Evolutionary conservation across 768 basidiomycete species (phyloP).

Genomic region (Tulasnella sp.): DNA sequence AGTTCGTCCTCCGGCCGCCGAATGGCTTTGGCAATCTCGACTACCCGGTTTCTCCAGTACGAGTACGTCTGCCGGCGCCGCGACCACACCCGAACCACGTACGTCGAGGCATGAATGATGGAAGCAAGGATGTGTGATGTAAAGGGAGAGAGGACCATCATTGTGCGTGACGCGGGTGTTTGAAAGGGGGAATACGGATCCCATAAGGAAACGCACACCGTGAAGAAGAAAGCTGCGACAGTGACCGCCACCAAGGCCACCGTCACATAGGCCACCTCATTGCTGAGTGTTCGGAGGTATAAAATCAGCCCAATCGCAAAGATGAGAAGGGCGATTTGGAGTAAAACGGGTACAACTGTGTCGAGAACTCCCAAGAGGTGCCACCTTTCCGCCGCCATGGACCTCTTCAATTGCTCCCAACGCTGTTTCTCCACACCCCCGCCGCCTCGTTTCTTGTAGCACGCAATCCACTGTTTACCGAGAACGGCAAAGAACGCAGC

Average conservation of each 20-base stretch:
- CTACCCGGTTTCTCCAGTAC: not conserved
- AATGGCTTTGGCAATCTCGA: not conserved
- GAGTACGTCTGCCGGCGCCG: not conserved
- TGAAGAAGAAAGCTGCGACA: constrained; percentile 2
- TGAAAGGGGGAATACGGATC: not conserved
- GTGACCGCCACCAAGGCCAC: not conserved
- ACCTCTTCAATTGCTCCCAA: constrained; percentile 1
- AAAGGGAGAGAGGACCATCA: not conserved
- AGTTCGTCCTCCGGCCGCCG: not conserved
- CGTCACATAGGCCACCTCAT: not conserved
- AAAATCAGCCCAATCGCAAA: not conserved
- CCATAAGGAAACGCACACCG: not conserved
- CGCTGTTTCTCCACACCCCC: not conserved
- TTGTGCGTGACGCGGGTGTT: constrained; percentile 1
- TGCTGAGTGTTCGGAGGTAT: not conserved
- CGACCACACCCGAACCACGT: not conserved
- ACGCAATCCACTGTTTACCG: constrained; percentile 17
- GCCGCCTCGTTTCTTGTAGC: constrained; percentile 3
- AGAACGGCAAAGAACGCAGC: constrained; percentile 19
- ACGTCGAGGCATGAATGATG: not conserved
- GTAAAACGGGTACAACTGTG: not conserved
- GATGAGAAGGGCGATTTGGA: not conserved
- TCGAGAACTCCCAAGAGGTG: not conserved
- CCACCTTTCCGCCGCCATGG: constrained; percentile 7
- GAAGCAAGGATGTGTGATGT: not conserved